Conservation (phyloP, 176 grass and related monocot genomes). For the Urochloa ruziziensis region DNA sequence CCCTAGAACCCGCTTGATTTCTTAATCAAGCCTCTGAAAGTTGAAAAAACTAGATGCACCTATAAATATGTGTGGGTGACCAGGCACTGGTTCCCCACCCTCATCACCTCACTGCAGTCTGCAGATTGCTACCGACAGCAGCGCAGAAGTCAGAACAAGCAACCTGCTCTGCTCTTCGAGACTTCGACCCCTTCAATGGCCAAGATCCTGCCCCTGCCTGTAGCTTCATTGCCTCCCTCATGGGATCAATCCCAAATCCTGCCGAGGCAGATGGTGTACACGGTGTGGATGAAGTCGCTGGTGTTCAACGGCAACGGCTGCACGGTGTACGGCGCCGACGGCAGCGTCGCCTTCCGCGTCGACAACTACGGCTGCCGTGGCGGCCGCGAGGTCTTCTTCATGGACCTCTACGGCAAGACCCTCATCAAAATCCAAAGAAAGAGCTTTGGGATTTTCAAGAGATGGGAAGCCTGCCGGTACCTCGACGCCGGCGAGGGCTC, state of each 20-base stretch:
- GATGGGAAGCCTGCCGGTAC: conserved; percentile 28
- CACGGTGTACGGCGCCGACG: conserved; percentile 37
- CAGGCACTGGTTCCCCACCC: background rate
- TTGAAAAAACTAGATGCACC: background rate
- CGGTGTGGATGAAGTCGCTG: conserved; percentile 10
- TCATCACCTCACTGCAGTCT: background rate
- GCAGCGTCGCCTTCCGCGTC: conserved; percentile 57
- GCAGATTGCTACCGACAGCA: background rate
- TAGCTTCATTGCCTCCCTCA: background rate
- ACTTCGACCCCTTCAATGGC: conserved; percentile 4
- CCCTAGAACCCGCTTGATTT: background rate
- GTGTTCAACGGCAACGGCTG: conserved; percentile 22
- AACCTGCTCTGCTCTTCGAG: background rate
- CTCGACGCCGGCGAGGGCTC: background rate
- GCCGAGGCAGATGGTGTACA: background rate
- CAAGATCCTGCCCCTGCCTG: conserved; percentile 40
- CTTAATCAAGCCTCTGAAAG: background rate
- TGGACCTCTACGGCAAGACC: conserved; percentile 53
- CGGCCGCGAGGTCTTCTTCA: conserved; percentile 56
- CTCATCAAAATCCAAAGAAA: conserved; percentile 50
- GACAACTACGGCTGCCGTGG: conserved; percentile 73
- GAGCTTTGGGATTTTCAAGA: conserved; percentile 26
- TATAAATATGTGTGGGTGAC: background rate
- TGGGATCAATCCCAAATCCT: background rate
- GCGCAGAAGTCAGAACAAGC: background rate